Percentiles rank a stretch among this genome's conserved stretches.
phyloP scores from a whole-genome alignment of 225 moss, liverwort and hornwort species.

The Ulota crispa region DNA sequence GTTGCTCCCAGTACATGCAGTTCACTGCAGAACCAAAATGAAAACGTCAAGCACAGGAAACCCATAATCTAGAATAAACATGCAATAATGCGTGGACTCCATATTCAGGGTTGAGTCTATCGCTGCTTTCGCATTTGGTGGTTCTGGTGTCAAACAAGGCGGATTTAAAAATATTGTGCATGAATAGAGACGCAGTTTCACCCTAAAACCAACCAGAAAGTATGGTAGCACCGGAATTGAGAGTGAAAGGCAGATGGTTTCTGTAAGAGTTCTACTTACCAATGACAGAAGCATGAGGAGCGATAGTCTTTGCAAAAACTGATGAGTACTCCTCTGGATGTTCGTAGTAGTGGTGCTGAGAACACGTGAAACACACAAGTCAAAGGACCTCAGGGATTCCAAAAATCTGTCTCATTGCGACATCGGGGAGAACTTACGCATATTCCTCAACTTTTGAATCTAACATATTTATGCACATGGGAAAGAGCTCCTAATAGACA shows the following conservation, averaged over 20 bases:
- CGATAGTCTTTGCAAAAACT: conserved; percentile 71
- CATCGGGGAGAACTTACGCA: neutral
- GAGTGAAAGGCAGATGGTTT: neutral
- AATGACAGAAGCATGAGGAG: conserved; percentile 75
- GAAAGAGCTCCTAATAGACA: neutral
- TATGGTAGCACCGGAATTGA: neutral
- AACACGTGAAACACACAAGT: conserved; percentile 20
- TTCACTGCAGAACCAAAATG: conserved; percentile 59
- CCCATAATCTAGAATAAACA: neutral
- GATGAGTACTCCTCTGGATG: conserved; percentile 88
- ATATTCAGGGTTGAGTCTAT: neutral
- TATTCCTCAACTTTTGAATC: conserved; percentile 5
- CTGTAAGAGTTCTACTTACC: conserved; percentile 38
- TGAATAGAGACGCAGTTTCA: neutral
- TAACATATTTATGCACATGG: neutral
- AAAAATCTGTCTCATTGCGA: neutral
- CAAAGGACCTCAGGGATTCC: conserved; percentile 2
- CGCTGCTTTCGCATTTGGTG: neutral
- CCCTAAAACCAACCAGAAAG: neutral
- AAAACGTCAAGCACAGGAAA: conserved; percentile 27
- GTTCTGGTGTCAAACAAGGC: neutral
- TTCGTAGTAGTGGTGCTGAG: conserved; percentile 78
- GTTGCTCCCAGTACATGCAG: conserved; percentile 98
- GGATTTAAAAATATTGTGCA: neutral
- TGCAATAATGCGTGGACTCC: neutral